phyloP scores from a whole-genome alignment of 495 filamentous ascomycete species.

The Peziza echinospora region DNA sequence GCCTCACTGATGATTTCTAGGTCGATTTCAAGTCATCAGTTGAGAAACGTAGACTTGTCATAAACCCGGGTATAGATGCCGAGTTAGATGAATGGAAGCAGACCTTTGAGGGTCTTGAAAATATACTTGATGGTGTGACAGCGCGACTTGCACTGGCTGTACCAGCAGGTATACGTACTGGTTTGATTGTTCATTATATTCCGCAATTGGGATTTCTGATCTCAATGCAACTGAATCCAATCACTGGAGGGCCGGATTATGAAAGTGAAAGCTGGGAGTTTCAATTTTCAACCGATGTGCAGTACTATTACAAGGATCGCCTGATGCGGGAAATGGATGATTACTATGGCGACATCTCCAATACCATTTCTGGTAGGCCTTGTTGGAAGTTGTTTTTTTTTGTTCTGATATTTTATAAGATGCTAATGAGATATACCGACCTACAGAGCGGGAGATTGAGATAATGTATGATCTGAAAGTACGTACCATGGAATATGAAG shows the following conservation, averaged over 20 bases:
- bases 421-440: slow-evolving; percentile 12
- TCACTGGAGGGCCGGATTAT: slow-evolving; percentile 41
- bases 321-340: slow-evolving; percentile 69
- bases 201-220: slow-evolving; percentile 83
- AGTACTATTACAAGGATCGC: slow-evolving; percentile 70
- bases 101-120: slow-evolving; percentile 53
- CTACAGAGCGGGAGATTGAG: slow-evolving; percentile 69
- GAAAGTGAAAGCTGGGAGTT: slow-evolving; percentile 54
- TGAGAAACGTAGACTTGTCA: slow-evolving; percentile 43
- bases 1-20: no score
- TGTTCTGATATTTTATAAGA: background rate
- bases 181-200: slow-evolving; percentile 66
- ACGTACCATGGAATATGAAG: slow-evolving; percentile 46
- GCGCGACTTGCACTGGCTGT: slow-evolving; percentile 36
- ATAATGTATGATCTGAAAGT: slow-evolving; percentile 62
- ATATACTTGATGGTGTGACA: slow-evolving; percentile 46
- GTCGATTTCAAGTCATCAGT: slow-evolving; percentile 2
- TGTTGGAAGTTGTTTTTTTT: slow-evolving; percentile 18
- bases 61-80: slow-evolving; percentile 48
- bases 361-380: slow-evolving; percentile 48
- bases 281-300: slow-evolving; percentile 49
- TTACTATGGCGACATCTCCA: slow-evolving; percentile 66
- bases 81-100: slow-evolving; percentile 60
- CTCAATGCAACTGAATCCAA: slow-evolving; percentile 41
- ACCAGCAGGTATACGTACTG: slow-evolving; percentile 36